Percentiles rank a stretch among this genome's conserved stretches.
Evolutionary conservation across 768 basidiomycete species (phyloP).

Genomic region (Mycena maculata): DNA sequence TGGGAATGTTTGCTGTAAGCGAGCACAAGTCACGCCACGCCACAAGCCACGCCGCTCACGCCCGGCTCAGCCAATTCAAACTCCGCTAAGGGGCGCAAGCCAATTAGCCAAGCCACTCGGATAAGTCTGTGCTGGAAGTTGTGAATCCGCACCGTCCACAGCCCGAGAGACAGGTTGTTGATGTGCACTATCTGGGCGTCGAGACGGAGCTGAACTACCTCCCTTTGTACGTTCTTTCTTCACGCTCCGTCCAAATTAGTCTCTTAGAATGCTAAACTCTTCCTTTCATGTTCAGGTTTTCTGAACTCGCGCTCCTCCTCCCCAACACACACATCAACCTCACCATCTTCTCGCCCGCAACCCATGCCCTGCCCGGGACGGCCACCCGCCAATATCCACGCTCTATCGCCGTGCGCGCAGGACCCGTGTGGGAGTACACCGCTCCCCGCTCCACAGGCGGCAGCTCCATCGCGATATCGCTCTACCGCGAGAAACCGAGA

Average conservation of each 20-base stretch:
- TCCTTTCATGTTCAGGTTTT: slow-evolving; percentile 43
- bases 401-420: slow-evolving; percentile 42
- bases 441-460: slow-evolving; percentile 50
- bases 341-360: slow-evolving; percentile 49
- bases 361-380: slow-evolving; percentile 43
- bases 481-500: slow-evolving; percentile 35
- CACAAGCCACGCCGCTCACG: too few relatives aligned
- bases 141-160: slow-evolving; percentile 38
- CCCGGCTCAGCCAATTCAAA: too few relatives aligned
- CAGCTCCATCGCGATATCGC: slow-evolving; percentile 48
- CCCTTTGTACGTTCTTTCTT: slow-evolving; percentile 47
- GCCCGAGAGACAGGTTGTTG: slow-evolving; percentile 40
- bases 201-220: slow-evolving; percentile 56
- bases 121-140: too few relatives aligned
- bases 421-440: slow-evolving; percentile 42
- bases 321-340: slow-evolving; percentile 55
- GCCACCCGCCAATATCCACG: slow-evolving; percentile 39
- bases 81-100: too few relatives aligned
- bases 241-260: neutral
- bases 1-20: too few relatives aligned
- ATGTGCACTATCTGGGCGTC: slow-evolving; percentile 52
- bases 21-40: too few relatives aligned
- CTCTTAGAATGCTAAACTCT: neutral
- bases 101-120: too few relatives aligned
- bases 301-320: slow-evolving; percentile 54